These are phyloP conservation scores for Emergomyces orientalis DNA, from an alignment of 2,329 filamentous ascomycete genomes.

Conservation along the genomic window DNA sequence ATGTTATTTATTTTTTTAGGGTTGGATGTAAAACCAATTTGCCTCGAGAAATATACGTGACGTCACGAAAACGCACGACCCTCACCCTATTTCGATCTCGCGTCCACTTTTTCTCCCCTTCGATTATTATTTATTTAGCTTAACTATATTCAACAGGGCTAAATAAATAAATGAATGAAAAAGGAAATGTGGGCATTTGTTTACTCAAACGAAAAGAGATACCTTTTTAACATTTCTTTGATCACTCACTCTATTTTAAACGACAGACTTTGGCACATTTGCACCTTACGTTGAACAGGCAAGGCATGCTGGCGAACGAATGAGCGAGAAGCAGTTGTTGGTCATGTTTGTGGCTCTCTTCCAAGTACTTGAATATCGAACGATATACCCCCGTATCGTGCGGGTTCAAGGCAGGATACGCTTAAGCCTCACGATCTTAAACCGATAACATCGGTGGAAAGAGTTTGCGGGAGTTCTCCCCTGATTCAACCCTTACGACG, in stretches of 20 bases:
- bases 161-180: neutral
- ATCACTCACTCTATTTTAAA: too few species aligned
- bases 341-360: neutral
- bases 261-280: too few species aligned
- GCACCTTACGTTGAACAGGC: neutral
- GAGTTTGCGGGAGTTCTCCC: neutral
- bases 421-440: neutral
- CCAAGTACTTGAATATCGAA: neutral
- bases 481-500: neutral
- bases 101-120: neutral
- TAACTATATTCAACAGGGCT: neutral
- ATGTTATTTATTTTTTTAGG: neutral
- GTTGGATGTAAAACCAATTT: neutral
- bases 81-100: neutral
- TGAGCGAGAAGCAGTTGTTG: neutral
- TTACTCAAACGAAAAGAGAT: neutral
- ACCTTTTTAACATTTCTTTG: neutral
- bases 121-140: neutral
- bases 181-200: neutral
- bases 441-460: neutral
- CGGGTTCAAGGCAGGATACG: neutral
- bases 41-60: neutral
- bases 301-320: neutral
- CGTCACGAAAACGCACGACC: constrained; percentile 1
- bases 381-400: neutral